phyloP scores from a whole-genome alignment of 2,329 filamentous ascomycete species.

The Torrubiellomyces zombiae region DNA sequence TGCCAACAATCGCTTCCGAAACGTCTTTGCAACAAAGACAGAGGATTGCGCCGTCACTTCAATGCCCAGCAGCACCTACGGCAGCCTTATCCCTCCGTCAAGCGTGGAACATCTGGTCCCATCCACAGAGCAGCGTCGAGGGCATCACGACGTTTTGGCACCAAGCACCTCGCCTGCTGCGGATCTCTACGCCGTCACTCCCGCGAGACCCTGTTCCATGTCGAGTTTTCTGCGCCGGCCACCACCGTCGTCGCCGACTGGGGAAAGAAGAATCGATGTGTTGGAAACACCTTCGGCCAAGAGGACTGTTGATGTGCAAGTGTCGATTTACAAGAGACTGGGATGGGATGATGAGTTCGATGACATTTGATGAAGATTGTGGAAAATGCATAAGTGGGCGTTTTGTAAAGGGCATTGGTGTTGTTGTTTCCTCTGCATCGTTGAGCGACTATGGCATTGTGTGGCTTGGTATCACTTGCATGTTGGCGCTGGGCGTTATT shows the following conservation, averaged over 20 bases:
- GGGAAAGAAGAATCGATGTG: no score
- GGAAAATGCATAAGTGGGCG: slow-evolving; percentile 4
- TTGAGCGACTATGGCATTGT: no score
- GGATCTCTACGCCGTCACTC: slow-evolving; percentile 15
- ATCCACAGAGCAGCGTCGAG: slow-evolving; percentile 21
- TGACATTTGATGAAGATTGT: slow-evolving; percentile 20
- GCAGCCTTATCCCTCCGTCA: slow-evolving; percentile 19
- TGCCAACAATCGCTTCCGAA: slow-evolving; percentile 34
- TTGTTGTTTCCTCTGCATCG: no score
- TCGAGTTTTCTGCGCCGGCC: slow-evolving; percentile 15
- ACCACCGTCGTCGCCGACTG: slow-evolving; percentile 20
- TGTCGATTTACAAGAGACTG: slow-evolving; percentile 35
- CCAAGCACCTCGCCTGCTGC: slow-evolving; percentile 13
- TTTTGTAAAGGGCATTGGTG: slow-evolving; percentile 2
- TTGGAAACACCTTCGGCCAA: no score
- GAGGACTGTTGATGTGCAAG: no score
- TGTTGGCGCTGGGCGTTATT: no score
- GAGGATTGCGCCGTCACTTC: slow-evolving; percentile 8
- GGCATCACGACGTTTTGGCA: slow-evolving; percentile 14
- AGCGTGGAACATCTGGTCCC: slow-evolving; percentile 22
- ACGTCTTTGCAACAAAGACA: slow-evolving; percentile 23
- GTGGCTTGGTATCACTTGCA: no score
- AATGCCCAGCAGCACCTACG: slow-evolving; percentile 9
- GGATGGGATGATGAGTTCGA: slow-evolving; percentile 44
- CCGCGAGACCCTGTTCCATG: slow-evolving; percentile 9